phyloP scores from a whole-genome alignment of 257 asterid species.

The Penstemon eatonii region DNA sequence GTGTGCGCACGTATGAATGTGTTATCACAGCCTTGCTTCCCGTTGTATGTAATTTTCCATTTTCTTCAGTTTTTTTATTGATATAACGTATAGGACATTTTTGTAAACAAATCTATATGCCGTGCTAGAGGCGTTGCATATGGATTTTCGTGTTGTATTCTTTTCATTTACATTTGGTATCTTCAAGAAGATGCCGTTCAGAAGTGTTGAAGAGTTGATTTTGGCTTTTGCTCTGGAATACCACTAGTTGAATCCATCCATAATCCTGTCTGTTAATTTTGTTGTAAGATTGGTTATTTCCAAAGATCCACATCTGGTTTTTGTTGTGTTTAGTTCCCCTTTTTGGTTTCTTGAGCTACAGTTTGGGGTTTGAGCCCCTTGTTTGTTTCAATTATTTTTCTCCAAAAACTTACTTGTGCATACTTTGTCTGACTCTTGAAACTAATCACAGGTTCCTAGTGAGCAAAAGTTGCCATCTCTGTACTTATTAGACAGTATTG shows the following conservation, averaged over 20 bases:
- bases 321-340: constrained; percentile 9
- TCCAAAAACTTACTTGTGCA: constrained; percentile 12
- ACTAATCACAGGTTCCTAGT: constrained; percentile 72
- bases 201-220: constrained; percentile 19
- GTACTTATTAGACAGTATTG: constrained; percentile 91
- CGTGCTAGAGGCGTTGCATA: background rate
- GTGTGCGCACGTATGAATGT: background rate
- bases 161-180: constrained; percentile 13
- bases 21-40: background rate
- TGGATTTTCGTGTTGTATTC: constrained; percentile 1
- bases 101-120: background rate
- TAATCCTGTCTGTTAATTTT: background rate
- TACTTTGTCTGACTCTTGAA: constrained; percentile 36
- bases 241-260: background rate
- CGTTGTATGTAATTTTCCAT: background rate
- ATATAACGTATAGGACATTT: background rate
- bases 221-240: constrained; percentile 22
- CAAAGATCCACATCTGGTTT: constrained; percentile 21
- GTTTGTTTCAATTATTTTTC: constrained; percentile 13
- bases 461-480: constrained; percentile 96
- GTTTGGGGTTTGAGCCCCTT: constrained; percentile 2
- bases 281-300: background rate
- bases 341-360: background rate
- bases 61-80: background rate
- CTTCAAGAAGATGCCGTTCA: constrained; percentile 7